Evolutionary conservation across 31 red algal genomes (phyloP).

Genomic region (Bonnemaisonia californica): DNA sequence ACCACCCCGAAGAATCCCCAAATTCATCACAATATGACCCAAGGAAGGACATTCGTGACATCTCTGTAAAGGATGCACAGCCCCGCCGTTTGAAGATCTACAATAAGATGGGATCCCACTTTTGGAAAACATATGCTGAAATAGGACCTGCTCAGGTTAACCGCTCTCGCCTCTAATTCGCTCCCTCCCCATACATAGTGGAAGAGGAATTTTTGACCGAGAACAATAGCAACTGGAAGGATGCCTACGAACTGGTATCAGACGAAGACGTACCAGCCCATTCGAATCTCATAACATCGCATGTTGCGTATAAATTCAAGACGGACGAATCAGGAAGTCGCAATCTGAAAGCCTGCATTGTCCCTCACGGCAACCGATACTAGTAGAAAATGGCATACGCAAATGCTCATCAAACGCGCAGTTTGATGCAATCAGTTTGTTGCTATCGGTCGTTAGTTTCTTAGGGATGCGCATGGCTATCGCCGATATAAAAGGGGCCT

Average conservation of each 20-base stretch:
- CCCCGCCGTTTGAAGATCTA: too few relatives aligned
- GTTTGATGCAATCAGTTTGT: not conserved
- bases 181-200: slow-evolving; percentile 36
- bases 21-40: too few relatives aligned
- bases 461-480: not conserved
- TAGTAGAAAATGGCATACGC: slow-evolving; percentile 2
- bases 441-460: not conserved
- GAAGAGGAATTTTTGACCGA: slow-evolving; percentile 16
- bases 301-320: slow-evolving; percentile 40
- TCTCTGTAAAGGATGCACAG: too few relatives aligned
- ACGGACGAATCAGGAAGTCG: slow-evolving; percentile 20
- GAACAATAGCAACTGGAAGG: slow-evolving; percentile 27
- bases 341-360: slow-evolving; percentile 19
- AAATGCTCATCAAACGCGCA: not conserved
- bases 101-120: too few relatives aligned
- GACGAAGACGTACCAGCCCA: slow-evolving; percentile 19
- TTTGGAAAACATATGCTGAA: too few relatives aligned
- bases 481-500: slow-evolving; percentile 5
- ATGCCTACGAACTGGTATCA: slow-evolving; percentile 10
- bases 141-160: too few relatives aligned
- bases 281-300: slow-evolving; percentile 29
- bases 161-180: too few relatives aligned
- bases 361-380: slow-evolving; percentile 34
- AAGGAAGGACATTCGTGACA: too few relatives aligned
- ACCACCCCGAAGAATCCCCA: too few relatives aligned